phyloP scores from a whole-genome alignment of 1,139 yeast genomes.

The Kodamaea anthophila region DNA sequence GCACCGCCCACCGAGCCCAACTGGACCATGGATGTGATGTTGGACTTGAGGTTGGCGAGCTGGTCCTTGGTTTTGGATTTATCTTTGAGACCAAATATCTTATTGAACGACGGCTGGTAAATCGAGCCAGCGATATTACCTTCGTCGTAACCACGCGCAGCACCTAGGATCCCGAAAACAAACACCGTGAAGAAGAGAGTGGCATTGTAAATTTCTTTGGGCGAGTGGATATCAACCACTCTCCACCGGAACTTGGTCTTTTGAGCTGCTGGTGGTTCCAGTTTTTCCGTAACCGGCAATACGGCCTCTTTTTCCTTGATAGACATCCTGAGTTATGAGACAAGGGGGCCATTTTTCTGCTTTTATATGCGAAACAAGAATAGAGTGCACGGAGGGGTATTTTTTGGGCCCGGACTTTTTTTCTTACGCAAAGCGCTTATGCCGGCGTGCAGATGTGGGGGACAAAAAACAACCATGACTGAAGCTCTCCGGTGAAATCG shows the following conservation, averaged over 20 bases:
- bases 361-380: too few species aligned
- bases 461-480: too few species aligned
- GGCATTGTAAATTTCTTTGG: conserved; percentile 44
- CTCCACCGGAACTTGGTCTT: conserved; percentile 12
- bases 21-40: conserved; percentile 58
- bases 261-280: conserved; percentile 3
- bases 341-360: too few species aligned
- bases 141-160: conserved; percentile 54
- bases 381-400: too few species aligned
- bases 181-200: conserved; percentile 47
- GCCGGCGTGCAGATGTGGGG: too few species aligned
- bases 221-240: conserved; percentile 23
- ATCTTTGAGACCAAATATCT: conserved; percentile 43
- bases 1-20: conserved; percentile 57
- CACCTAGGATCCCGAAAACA: conserved; percentile 42
- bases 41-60: conserved; percentile 45
- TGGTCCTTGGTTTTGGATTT: conserved; percentile 25
- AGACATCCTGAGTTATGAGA: too few species aligned
- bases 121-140: conserved; percentile 44
- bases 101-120: conserved; percentile 37
- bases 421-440: too few species aligned
- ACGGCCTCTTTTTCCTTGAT: too few species aligned
- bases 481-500: too few species aligned
- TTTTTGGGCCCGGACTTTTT: too few species aligned
- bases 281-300: conserved; percentile 1